phyloP scores from a whole-genome alignment of 1,284 basidiomycete genomes.

The Anthracocystis panici-leucophaei region DNA sequence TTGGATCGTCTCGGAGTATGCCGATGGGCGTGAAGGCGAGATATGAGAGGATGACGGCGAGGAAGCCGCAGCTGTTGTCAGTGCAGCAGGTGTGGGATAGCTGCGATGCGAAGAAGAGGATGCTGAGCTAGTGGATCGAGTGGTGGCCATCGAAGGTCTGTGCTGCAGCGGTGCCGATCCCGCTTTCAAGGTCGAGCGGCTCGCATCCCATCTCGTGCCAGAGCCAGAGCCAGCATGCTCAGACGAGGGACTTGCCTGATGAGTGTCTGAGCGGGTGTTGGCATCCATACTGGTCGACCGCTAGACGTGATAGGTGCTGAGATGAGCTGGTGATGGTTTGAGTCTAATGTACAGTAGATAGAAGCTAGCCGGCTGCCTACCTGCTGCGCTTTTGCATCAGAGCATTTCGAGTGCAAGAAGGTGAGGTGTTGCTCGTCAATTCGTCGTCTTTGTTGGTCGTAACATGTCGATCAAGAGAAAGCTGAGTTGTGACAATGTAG shows the following conservation, averaged over 20 bases:
- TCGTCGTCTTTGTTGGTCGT: neutral
- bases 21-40: conserved; percentile 3
- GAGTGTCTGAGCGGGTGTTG: neutral
- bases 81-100: neutral
- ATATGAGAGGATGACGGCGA: neutral
- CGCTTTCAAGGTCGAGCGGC: neutral
- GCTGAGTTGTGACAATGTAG: no score
- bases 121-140: conserved; percentile 24
- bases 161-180: conserved; percentile 18
- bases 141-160: conserved; percentile 24
- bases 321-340: neutral
- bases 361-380: neutral
- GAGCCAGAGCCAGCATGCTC: neutral
- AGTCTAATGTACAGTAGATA: no score
- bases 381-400: neutral
- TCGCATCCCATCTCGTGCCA: neutral
- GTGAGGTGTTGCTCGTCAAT: neutral
- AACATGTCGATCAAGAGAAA: neutral
- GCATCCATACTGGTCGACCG: neutral
- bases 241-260: conserved; percentile 7
- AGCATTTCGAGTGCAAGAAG: neutral
- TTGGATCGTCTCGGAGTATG: neutral
- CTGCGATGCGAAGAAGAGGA: conserved; percentile 25
- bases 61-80: conserved; percentile 8
- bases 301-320: neutral